Conservation (phyloP, 164 flowering plant genomes). For the Kalanchoe fedtschenkoi region DNA sequence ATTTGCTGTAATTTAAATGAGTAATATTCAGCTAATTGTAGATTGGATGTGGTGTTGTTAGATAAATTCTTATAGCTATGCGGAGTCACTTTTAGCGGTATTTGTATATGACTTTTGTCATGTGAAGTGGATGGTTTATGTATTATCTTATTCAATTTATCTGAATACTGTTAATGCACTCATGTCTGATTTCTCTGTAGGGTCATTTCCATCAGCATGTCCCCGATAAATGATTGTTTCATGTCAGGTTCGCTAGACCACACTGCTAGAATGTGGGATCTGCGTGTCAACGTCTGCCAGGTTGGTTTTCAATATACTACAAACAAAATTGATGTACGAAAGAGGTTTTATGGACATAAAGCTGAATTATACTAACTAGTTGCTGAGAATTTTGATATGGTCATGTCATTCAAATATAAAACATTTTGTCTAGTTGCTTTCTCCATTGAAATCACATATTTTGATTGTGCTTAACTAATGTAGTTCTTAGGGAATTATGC, state of each 20-base stretch:
- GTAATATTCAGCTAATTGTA: no score
- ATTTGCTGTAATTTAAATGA: no score
- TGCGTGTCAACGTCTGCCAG: conserved; percentile 98
- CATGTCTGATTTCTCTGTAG: conserved; percentile 24
- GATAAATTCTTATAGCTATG: no score
- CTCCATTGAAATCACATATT: background rate
- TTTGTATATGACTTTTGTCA: background rate
- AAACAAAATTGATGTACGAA: background rate
- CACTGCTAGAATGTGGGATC: conserved; percentile 93
- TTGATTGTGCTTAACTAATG: conserved; percentile 38
- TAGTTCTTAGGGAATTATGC: conserved; percentile 88
- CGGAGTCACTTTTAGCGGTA: no score
- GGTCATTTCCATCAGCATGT: conserved; percentile 93
- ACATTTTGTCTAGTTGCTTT: background rate
- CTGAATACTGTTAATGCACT: conserved; percentile 3
- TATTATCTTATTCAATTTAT: no score
- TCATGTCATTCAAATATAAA: background rate
- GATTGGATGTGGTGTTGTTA: no score
- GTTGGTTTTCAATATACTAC: conserved; percentile 28
- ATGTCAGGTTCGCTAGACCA: conserved; percentile 99
- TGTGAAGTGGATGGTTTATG: background rate
- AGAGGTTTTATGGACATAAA: background rate
- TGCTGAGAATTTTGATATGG: background rate
- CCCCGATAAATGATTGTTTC: conserved; percentile 95
- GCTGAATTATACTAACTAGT: background rate